Evolutionary conservation across 306 rosid genomes (phyloP), one percentile per base, ranked within the genome.

Genomic region (Malus sieversii): DNA sequence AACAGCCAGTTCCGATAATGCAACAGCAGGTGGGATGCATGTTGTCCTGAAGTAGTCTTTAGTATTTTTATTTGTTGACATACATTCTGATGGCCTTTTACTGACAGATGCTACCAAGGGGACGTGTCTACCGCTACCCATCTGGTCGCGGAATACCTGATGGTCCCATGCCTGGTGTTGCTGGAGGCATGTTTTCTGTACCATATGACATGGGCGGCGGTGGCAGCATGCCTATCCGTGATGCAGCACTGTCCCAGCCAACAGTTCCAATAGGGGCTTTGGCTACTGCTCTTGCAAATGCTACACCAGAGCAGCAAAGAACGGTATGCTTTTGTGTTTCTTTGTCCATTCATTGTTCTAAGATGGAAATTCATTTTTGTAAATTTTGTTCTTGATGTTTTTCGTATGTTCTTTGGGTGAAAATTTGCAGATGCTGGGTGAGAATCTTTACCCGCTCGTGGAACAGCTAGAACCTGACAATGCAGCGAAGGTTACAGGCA

Each of bases 401-500:
- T 25, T 7, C 4, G 3, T 33, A 2, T 7, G 8, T 66, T 4
- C 11, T 32, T 53, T 75, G 59, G 57, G 71, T 67, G 61, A 30
- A 60, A 76, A 33, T 55, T 42, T 83, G 80, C 72, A 96, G 98
- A 96, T 96, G 99, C 91, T 96, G 86, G 99, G 99, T 14, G 99
- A 96, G 81, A 92, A 75, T 81, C 99, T 96, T 3, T 96, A 96
- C 84, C 99, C 99, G 4, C 99, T 89, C 1, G 99, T 96, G 89
- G 99, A 96, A 25, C 99, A 90, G 84, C 85, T 96, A 79, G 99
- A 96, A 87, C 89, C 92, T 22, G 99, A 96, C 23, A 89, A 96
- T 69, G 98, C 99, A 15, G 99, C 99, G 8, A 96, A 96, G 84
- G 99, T 96, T 33, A 96, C 99, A 2, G 99, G 99, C 72, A 96